phyloP scores from a whole-genome alignment of 345 rosid genomes.

The Crucihimalaya himalaica region DNA sequence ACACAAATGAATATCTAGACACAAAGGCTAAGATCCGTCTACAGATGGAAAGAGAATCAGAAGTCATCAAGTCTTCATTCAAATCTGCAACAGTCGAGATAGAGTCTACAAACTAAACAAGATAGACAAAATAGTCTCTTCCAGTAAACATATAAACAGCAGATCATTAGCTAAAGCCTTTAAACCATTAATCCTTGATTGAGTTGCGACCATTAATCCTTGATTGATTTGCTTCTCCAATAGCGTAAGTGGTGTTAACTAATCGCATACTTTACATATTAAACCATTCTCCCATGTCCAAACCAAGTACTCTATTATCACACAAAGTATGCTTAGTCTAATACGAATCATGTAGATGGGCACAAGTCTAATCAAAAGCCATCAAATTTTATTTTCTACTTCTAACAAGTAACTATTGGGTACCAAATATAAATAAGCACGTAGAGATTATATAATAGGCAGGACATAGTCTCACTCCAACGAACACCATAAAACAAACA shows the following conservation, averaged over 20 bases:
- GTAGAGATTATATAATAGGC: background rate
- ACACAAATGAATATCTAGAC: background rate
- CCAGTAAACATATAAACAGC: background rate
- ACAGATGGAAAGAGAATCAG: background rate
- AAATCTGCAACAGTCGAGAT: background rate
- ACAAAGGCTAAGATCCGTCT: background rate
- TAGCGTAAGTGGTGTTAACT: background rate
- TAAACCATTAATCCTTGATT: conserved; percentile 1
- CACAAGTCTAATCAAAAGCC: conserved; percentile 2
- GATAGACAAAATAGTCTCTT: conserved; percentile 6
- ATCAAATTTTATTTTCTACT: background rate
- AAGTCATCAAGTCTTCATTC: background rate
- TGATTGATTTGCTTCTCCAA: background rate
- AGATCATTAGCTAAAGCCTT: background rate
- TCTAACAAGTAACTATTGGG: background rate
- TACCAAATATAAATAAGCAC: background rate
- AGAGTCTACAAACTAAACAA: background rate
- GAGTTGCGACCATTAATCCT: background rate
- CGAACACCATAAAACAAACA: background rate
- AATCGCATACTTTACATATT: background rate
- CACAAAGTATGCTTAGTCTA: background rate
- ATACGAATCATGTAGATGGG: background rate
- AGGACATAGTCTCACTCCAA: background rate
- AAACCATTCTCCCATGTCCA: background rate
- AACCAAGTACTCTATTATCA: background rate